Conservation (phyloP, 352 stramenopile genomes). For the Phytophthora podocarpi region DNA sequence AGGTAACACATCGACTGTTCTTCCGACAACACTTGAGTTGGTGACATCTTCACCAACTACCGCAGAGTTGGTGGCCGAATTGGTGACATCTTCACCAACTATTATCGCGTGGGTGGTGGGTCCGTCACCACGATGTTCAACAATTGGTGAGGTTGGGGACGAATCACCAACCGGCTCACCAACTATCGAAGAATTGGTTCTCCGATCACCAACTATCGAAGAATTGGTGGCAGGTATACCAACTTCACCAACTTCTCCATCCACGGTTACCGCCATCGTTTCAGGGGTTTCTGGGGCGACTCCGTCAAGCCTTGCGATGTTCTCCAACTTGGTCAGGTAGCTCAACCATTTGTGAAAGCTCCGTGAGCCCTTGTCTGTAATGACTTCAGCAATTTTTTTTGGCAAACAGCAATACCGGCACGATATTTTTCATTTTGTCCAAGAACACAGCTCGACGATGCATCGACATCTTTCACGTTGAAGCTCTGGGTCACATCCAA, state of each 20-base stretch:
- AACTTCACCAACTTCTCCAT: no score
- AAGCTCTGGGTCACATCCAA: not conserved
- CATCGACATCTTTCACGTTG: not conserved
- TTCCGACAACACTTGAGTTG: not conserved
- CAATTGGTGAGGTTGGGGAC: no score
- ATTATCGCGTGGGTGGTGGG: no score
- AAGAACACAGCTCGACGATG: not conserved
- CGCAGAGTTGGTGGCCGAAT: not conserved
- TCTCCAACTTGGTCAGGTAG: not conserved
- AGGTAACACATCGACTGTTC: no score
- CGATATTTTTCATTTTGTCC: conserved; percentile 15
- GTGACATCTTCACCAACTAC: not conserved
- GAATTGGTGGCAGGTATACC: no score
- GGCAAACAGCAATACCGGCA: conserved; percentile 1
- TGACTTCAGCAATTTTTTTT: conserved; percentile 8
- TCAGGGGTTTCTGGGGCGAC: no score
- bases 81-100: not conserved
- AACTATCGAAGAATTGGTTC: no score
- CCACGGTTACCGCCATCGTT: no score
- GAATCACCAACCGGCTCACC: no score
- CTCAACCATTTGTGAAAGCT: not conserved
- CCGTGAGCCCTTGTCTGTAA: conserved; percentile 4
- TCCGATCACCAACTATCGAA: no score
- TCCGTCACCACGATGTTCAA: no score
- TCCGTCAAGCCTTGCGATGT: not conserved